Evolutionary conservation across 2,329 filamentous ascomycete genomes (phyloP).

Genomic region (Teratosphaeria gauchensis): DNA sequence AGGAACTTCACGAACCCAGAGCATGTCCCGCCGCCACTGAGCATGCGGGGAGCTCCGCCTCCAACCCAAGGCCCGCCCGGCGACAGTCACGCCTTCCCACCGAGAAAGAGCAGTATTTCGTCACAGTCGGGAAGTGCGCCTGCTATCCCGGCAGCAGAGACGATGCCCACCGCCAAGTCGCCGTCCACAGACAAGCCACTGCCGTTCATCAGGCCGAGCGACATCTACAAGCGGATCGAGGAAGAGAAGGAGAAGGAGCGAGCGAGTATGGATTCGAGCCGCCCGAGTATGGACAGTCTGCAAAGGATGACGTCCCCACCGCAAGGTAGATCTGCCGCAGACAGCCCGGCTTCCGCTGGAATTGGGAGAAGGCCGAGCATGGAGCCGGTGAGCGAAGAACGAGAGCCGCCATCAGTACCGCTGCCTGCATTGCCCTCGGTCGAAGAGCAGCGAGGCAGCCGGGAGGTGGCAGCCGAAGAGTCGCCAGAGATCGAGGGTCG

Average conservation of each 20-base stretch:
- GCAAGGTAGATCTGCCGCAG: not conserved
- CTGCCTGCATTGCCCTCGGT: not conserved
- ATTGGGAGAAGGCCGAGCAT: constrained; percentile 8
- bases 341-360: constrained; percentile 5
- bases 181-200: constrained; percentile 39
- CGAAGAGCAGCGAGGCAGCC: constrained; percentile 8
- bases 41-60: constrained; percentile 32
- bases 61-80: constrained; percentile 12
- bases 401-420: constrained; percentile 5
- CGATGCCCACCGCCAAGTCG: constrained; percentile 1
- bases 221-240: constrained; percentile 64
- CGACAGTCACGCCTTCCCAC: constrained; percentile 39
- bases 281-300: constrained; percentile 47
- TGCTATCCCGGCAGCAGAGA: constrained; percentile 3
- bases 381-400: constrained; percentile 13
- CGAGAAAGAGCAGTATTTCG: constrained; percentile 53
- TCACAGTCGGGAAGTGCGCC: constrained; percentile 1
- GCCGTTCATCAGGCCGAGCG: constrained; percentile 62
- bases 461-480: not conserved
- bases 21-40: constrained; percentile 39
- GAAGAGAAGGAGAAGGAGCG: constrained; percentile 53
- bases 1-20: constrained; percentile 43
- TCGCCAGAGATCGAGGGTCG: not conserved
- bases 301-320: constrained; percentile 7
- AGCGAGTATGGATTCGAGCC: constrained; percentile 47